phyloP scores from a whole-genome alignment of 352 stramenopile genomes.

The Phytopythium oedochilum region DNA sequence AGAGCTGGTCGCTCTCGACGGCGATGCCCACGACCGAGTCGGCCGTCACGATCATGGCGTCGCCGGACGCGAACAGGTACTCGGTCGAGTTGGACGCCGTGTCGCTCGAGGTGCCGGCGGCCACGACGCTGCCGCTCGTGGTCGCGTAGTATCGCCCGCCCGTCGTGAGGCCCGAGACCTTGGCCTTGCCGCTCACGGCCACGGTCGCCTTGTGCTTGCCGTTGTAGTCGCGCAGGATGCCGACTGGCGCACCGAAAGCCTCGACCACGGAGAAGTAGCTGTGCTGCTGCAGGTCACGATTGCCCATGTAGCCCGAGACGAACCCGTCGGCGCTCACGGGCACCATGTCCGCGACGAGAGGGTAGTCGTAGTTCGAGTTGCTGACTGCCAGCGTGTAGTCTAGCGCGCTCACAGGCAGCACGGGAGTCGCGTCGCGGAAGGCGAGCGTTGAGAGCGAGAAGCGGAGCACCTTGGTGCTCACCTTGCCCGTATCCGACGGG shows the following conservation, averaged over 20 bases:
- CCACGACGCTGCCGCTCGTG: constrained; percentile 36
- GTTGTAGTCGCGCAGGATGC: constrained; percentile 36
- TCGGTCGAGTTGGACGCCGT: constrained; percentile 18
- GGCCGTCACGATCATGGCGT: constrained; percentile 38
- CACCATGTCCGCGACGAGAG: constrained; percentile 39
- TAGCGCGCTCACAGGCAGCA: constrained; percentile 28
- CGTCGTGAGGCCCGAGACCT: constrained; percentile 22
- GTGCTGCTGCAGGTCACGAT: constrained; percentile 20
- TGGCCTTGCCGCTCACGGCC: constrained; percentile 26
- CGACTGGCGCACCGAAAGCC: constrained; percentile 33
- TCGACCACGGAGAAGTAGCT: constrained; percentile 47
- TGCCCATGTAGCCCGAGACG: constrained; percentile 37
- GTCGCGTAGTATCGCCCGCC: constrained; percentile 55
- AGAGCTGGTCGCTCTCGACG: constrained; percentile 42
- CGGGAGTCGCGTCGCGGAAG: constrained; percentile 44
- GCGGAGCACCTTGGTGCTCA: constrained; percentile 40
- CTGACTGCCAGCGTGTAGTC: constrained; percentile 28
- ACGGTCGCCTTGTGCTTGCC: constrained; percentile 18
- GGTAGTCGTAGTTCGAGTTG: constrained; percentile 1
- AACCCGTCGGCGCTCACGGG: constrained; percentile 40
- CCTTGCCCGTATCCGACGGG: constrained; percentile 31
- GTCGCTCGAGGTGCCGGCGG: constrained; percentile 4
- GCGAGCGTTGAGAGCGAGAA: constrained; percentile 35
- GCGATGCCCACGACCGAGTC: constrained; percentile 53
- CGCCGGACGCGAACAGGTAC: constrained; percentile 28